These are phyloP conservation scores for Mycena pura DNA, from an alignment of 768 basidiomycete species.

Conservation along the genomic window DNA sequence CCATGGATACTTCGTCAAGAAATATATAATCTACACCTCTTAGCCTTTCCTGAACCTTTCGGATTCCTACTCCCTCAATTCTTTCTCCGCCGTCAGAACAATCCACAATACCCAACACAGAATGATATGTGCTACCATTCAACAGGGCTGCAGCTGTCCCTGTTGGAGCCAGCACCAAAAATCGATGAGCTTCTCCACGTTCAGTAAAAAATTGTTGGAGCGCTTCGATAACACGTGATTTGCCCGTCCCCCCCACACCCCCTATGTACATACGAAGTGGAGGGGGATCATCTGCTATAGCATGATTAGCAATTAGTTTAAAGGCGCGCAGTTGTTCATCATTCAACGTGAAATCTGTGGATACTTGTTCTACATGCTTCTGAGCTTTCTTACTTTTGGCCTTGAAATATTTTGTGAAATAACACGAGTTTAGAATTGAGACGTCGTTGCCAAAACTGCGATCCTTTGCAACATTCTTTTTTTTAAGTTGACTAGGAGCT, in stretches of 20 bases:
- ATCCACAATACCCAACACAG: slow-evolving; percentile 9
- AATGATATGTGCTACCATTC: slow-evolving; percentile 32
- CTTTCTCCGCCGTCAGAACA: background rate
- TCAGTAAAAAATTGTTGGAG: slow-evolving; percentile 16
- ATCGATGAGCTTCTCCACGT: slow-evolving; percentile 18
- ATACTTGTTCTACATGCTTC: slow-evolving; percentile 3
- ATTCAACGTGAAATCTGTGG: slow-evolving; percentile 31
- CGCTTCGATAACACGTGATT: too few relatives aligned
- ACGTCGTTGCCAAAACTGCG: background rate
- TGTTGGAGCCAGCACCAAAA: slow-evolving; percentile 32
- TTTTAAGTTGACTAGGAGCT: too few relatives aligned
- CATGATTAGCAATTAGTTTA: slow-evolving; percentile 35
- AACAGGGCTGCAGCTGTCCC: slow-evolving; percentile 32
- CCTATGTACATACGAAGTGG: too few relatives aligned
- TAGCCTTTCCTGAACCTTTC: background rate
- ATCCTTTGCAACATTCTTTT: too few relatives aligned
- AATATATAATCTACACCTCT: slow-evolving; percentile 35
- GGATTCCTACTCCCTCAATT: background rate
- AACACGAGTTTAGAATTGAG: background rate
- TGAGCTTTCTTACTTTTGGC: background rate
- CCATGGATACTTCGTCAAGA: slow-evolving; percentile 42
- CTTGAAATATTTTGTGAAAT: slow-evolving; percentile 13
- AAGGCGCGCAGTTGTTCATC: slow-evolving; percentile 40
- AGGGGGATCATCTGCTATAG: background rate
- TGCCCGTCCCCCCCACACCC: slow-evolving; percentile 20